Conservation (phyloP, 805 yeast species). For the Lipomyces spencermartinsiae region DNA sequence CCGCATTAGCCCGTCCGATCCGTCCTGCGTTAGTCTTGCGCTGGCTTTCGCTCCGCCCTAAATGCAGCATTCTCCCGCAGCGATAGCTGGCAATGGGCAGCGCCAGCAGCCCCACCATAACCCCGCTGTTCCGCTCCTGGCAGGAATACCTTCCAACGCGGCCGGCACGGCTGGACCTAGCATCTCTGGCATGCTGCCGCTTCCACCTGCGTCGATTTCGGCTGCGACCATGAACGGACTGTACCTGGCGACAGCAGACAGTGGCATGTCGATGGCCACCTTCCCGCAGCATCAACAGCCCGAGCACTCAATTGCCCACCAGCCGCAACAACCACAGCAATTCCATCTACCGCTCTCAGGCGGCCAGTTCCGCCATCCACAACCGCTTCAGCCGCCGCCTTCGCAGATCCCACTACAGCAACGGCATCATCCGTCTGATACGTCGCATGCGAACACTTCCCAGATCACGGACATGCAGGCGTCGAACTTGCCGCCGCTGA, state of each 20-base stretch:
- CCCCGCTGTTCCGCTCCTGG: neutral
- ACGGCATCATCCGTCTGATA: neutral
- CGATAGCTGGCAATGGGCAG: constrained; percentile 10
- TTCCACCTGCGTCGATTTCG: neutral
- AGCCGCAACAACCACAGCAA: constrained; percentile 27
- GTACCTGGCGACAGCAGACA: neutral
- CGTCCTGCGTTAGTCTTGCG: neutral
- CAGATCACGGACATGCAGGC: constrained; percentile 9
- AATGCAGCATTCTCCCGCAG: neutral
- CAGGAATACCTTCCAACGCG: neutral
- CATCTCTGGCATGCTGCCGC: neutral
- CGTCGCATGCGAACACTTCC: neutral
- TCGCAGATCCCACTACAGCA: constrained; percentile 8
- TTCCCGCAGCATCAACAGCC: constrained; percentile 15
- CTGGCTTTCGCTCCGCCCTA: neutral
- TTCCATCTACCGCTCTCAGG: constrained; percentile 4
- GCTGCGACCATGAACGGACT: neutral
- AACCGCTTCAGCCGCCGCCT: constrained; percentile 19
- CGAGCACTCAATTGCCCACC: constrained; percentile 15
- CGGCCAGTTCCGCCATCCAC: constrained; percentile 14
- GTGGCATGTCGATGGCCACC: neutral
- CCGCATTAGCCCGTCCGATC: neutral
- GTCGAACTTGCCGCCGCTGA: constrained; percentile 4
- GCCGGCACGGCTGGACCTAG: neutral
- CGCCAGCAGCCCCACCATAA: constrained; percentile 18